Evolutionary conservation across 768 basidiomycete genomes (phyloP), one percentile per base, ranked within the genome.

Genomic region (Psilocybe subaeruginosa): DNA sequence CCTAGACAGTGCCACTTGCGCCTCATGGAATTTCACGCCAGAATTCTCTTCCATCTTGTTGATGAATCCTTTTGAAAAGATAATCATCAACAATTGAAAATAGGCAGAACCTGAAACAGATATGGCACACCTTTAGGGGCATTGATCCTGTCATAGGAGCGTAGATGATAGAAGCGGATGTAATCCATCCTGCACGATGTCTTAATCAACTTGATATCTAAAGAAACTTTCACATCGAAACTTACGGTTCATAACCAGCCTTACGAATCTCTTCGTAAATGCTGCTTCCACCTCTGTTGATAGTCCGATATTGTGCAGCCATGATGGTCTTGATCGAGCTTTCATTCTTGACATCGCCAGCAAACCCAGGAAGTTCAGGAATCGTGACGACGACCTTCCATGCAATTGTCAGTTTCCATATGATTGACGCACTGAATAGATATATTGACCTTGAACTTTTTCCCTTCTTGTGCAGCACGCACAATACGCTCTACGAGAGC

Each of bases 311-410:
- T 69, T 92, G 90, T 0, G 88, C 95, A 8, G 87, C 93, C 89
- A 97, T 89, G 72, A 97, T 96, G 7, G 78, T 91, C 78, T 91
- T 88, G 58, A 94, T 66, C 1, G 88, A 75, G 0, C 74, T 70
- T 60, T 85, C 87, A 50, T 74, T 77, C 77, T 88, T 91, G 71
- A 97, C 81, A 71, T 94, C 86, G 2, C 96, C 83, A 0, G 93
- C 81, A 73, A 98, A 97, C 1, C 90, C 95, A 12, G 96, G 96
- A 1, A 97, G 82, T 71, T 97, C 95, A 0, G 96, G 97, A 54
- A 99, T 90, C 17, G 90, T 76, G 12, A 99, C 85, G 53, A 97
- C 79, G 55, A 97, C 91, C 91, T 95, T 65, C 1, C 59, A 12
- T 46, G 35, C 19, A 46, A 58, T 58, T 39, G 48, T 55, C 8